Evolutionary conservation across 1,284 basidiomycete genomes (phyloP).

Genomic region (Ganoderma resinaceum): DNA sequence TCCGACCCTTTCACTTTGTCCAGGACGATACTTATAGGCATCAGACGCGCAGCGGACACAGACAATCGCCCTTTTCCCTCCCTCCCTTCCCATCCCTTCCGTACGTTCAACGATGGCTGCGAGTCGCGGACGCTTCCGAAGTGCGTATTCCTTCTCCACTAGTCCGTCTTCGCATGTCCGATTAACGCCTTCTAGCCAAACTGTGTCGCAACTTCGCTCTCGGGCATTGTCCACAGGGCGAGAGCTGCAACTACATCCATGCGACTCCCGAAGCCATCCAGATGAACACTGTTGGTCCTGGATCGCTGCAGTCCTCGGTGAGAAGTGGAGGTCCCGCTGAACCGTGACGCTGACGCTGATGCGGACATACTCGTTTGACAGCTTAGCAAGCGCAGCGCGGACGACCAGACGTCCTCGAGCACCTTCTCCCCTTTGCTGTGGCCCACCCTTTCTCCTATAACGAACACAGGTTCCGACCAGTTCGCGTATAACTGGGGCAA

Average conservation of each 20-base stretch:
- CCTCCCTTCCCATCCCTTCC: constrained; percentile 22
- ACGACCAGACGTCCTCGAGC: constrained; percentile 14
- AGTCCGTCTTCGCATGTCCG: not conserved
- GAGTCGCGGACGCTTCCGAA: constrained; percentile 30
- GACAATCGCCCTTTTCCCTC: constrained; percentile 30
- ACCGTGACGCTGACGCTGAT: constrained; percentile 15
- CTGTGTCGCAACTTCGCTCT: constrained; percentile 42
- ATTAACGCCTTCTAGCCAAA: constrained; percentile 34
- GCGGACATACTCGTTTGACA: constrained; percentile 15
- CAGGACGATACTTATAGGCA: constrained; percentile 39
- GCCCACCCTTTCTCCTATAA: constrained; percentile 24
- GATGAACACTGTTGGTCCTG: constrained; percentile 13
- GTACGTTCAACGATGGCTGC: constrained; percentile 25
- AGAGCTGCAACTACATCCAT: constrained; percentile 41
- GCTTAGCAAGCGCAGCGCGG: constrained; percentile 17
- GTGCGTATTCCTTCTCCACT: constrained; percentile 27
- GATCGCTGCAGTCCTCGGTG: constrained; percentile 22
- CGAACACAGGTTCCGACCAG: constrained; percentile 24
- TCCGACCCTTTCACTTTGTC: constrained; percentile 37
- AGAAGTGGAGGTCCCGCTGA: constrained; percentile 14
- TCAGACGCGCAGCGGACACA: constrained; percentile 31
- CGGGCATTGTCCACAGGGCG: constrained; percentile 41
- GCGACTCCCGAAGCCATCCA: constrained; percentile 28
- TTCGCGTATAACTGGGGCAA: constrained; percentile 20
- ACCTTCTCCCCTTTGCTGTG: constrained; percentile 20